Evolutionary conservation across 768 basidiomycete species (phyloP), one percentile per base, ranked within the genome.

Genomic region (Pisolithus microcarpus): DNA sequence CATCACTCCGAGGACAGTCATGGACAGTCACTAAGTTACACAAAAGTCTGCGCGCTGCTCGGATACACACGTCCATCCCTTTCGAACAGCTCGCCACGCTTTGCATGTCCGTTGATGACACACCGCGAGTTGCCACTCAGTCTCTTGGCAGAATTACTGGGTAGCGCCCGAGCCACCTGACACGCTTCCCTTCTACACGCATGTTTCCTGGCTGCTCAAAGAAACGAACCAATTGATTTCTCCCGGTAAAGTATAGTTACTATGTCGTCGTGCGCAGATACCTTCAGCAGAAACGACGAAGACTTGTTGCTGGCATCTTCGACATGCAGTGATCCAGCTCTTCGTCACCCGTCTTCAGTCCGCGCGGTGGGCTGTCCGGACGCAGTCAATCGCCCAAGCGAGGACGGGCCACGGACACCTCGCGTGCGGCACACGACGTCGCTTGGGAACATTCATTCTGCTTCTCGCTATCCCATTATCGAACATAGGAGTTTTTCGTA

Each of bases 271-370:
- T 30, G 23, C 50, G 34, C 38, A 61, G 91, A 89, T 53, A 78
- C 77, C 59, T 75, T 92, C 68, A 24, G 24, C 15, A 84, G 82
- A 70, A 87, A 91, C 71, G 94, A 87, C 65, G 82, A 89, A 62
- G 83, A 89, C 74, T 86, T 87, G 79, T 71, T 93, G 59, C 90
- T 90, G 63, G 85, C 92, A 68, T 87, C 94, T 66, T 59, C 64
- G 24, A 28, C 54, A 46, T 38, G 38, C 47, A 48, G 57, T n/a
- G 49, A 56, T 52, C 44, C 50, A 8, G 26, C 44, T 43, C 18
- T 46, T 46, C 13, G 34, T 34, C 21, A 37, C 7, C 8, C 19
- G 24, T 21, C 49, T 15, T 46, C 38, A 36, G 16, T 53, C 8
- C 51, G 59, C 30, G 53, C n/a, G n/a, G n/a, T 66, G 46, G 65